Evolutionary conservation across 345 rosid genomes (phyloP).

Genomic region (Camelina neglecta): DNA sequence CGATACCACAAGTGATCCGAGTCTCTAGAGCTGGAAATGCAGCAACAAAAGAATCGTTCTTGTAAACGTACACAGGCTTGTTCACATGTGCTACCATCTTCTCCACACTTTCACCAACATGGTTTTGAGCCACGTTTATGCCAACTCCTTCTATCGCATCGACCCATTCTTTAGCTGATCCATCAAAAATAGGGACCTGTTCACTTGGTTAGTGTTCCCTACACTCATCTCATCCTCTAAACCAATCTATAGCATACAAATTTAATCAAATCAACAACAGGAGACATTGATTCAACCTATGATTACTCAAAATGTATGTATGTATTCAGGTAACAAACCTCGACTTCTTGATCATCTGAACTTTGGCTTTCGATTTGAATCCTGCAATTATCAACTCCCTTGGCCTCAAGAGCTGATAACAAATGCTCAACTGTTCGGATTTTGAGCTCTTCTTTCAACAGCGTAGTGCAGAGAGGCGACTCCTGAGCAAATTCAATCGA

Average conservation of each 20-base stretch:
- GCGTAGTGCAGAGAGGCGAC: slow-evolving; percentile 78
- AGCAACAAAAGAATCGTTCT: slow-evolving; percentile 67
- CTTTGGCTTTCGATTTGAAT: slow-evolving; percentile 55
- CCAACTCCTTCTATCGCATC: slow-evolving; percentile 70
- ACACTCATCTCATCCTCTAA: slow-evolving; percentile 12
- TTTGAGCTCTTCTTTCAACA: slow-evolving; percentile 55
- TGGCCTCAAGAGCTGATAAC: slow-evolving; percentile 86
- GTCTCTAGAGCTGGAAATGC: slow-evolving; percentile 71
- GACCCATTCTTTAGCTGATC: slow-evolving; percentile 83
- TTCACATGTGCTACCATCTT: slow-evolving; percentile 66
- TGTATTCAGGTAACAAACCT: slow-evolving; percentile 47
- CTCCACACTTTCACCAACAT: slow-evolving; percentile 52
- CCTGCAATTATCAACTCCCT: slow-evolving; percentile 76
- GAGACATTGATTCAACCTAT: background rate
- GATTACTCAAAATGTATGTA: background rate
- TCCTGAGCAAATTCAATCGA: slow-evolving; percentile 60
- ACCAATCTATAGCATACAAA: background rate
- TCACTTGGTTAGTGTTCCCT: slow-evolving; percentile 32
- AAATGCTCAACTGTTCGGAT: slow-evolving; percentile 85
- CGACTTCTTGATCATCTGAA: slow-evolving; percentile 52
- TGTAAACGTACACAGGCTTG: slow-evolving; percentile 59
- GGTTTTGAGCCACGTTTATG: slow-evolving; percentile 56
- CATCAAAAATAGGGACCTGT: slow-evolving; percentile 90
- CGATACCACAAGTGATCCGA: slow-evolving; percentile 75
- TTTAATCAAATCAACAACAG: background rate